Base-by-base conservation (phyloP, 2,329 filamentous ascomycete species). In the Harringtonia aguacate region DNA sequence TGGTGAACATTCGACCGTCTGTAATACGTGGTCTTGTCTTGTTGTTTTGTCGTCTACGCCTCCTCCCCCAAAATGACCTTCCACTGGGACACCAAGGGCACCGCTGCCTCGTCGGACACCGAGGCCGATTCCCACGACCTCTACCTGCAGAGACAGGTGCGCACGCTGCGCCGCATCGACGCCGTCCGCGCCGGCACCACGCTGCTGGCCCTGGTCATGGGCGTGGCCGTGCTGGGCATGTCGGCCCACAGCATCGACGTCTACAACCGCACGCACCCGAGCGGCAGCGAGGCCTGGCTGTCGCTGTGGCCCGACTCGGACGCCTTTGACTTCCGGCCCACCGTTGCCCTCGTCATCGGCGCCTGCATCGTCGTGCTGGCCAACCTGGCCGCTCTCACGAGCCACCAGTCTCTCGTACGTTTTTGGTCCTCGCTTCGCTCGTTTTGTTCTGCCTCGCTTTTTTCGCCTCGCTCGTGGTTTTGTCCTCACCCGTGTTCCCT, bases 261-360 rank as follows among this genome's bases (percentile, higher is more conserved):
- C 31, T 81, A 78, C 60, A 65, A 75, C 50, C 60, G 61, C 24
- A 81, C 77, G 2, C 65, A 70, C 45, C 56, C 74, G 15, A 53
- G 70, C 1, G 55, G 68, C 37, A 73, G 65, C 52, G 53, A 70
- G 20, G 35, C 35, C 21, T 49, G 45, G 43, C 64, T 80, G 17
- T 64, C 75, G 1, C 55, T 81, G 39, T 81, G 77, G 77, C 77
- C 77, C 0, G 58, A 64, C 14, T n/a, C 15, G 2, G 35, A 14
- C 10, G 59, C 69, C 27, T 75, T 81, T 53, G 69, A 80, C 55
- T 55, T 77, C 29, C 65, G 72, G 39, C 76, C 77, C 3, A 75
- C 72, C 4, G 60, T 73, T 27, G 72, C 75, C 9, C 62, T 79
- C 22, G 66, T 79, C 17, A 66, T 63, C 22, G 70, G 71, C 31